phyloP scores from a whole-genome alignment of 2,329 filamentous ascomycete genomes.

The Colletotrichum navitas region DNA sequence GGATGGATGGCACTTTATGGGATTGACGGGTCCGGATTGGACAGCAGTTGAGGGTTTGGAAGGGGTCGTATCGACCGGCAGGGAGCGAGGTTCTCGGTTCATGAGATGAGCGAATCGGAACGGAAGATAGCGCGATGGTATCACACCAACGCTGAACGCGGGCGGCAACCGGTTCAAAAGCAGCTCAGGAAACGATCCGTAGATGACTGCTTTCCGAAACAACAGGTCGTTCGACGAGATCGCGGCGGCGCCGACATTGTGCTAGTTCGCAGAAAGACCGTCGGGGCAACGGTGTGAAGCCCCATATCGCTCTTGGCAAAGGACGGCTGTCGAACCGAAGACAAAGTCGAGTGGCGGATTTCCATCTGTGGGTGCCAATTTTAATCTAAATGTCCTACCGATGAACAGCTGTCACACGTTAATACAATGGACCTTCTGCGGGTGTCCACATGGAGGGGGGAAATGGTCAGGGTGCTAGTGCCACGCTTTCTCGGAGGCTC shows the following conservation, averaged over 20 bases:
- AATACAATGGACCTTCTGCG: neutral
- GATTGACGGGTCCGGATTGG: neutral
- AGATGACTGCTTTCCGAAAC: neutral
- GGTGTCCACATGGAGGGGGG: neutral
- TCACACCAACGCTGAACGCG: neutral
- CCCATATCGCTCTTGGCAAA: neutral
- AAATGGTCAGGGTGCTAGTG: neutral
- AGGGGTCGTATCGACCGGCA: neutral
- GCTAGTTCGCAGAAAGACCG: too few species aligned
- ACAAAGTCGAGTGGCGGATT: neutral
- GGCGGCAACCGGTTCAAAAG: neutral
- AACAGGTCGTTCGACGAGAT: neutral
- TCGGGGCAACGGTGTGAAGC: neutral
- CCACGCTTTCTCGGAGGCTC: slow-evolving; percentile 11
- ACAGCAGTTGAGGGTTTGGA: neutral
- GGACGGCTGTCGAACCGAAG: too few species aligned
- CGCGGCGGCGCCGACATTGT: neutral
- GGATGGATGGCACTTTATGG: neutral
- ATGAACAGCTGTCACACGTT: neutral
- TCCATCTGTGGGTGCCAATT: neutral
- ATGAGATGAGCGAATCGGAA: neutral
- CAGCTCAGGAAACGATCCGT: neutral
- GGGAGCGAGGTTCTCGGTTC: neutral
- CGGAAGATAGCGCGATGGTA: neutral
- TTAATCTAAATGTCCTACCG: neutral